Conservation (phyloP, 768 basidiomycete genomes). For the Kwoniella sp. region DNA sequence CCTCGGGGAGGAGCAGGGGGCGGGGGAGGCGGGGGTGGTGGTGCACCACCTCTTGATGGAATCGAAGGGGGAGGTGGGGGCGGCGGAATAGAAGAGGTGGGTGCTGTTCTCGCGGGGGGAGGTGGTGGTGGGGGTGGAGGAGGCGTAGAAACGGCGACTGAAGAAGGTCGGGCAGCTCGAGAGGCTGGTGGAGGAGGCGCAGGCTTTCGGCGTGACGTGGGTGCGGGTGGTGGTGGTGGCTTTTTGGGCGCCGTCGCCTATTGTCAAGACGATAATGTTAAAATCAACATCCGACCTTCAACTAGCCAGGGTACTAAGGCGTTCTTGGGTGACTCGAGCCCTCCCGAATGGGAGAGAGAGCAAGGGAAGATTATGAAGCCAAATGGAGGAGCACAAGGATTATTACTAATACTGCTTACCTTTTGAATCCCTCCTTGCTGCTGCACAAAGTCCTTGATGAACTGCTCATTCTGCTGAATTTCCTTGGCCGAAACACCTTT, state of each 20-base stretch:
- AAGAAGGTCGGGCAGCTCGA: slow-evolving; percentile 42
- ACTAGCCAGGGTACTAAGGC: too few species aligned
- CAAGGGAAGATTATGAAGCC: too few species aligned
- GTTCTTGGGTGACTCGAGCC: too few species aligned
- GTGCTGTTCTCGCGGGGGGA: slow-evolving; percentile 57
- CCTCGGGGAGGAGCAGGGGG: slow-evolving; percentile 33
- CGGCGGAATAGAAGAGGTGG: slow-evolving; percentile 32
- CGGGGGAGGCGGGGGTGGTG: slow-evolving; percentile 39
- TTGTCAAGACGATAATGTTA: neutral
- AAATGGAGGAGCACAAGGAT: too few species aligned
- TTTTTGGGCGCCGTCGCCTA: slow-evolving; percentile 53
- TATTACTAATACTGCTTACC: slow-evolving; percentile 28
- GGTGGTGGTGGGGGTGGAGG: slow-evolving; percentile 59
- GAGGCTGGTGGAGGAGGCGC: slow-evolving; percentile 57
- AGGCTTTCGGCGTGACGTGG: slow-evolving; percentile 58
- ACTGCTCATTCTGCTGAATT: slow-evolving; percentile 78
- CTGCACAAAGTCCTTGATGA: slow-evolving; percentile 80
- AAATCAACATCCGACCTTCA: neutral
- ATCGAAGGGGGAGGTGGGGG: slow-evolving; percentile 41
- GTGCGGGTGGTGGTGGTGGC: slow-evolving; percentile 62
- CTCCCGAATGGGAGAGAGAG: too few species aligned
- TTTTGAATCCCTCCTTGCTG: slow-evolving; percentile 58
- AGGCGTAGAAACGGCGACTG: slow-evolving; percentile 50
- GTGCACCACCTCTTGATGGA: slow-evolving; percentile 19
- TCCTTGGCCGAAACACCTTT: slow-evolving; percentile 68